Evolutionary conservation across 129 eudicot genomes (phyloP), one percentile per base, ranked within the genome.

Genomic region (Chrysanthemum seticuspe): DNA sequence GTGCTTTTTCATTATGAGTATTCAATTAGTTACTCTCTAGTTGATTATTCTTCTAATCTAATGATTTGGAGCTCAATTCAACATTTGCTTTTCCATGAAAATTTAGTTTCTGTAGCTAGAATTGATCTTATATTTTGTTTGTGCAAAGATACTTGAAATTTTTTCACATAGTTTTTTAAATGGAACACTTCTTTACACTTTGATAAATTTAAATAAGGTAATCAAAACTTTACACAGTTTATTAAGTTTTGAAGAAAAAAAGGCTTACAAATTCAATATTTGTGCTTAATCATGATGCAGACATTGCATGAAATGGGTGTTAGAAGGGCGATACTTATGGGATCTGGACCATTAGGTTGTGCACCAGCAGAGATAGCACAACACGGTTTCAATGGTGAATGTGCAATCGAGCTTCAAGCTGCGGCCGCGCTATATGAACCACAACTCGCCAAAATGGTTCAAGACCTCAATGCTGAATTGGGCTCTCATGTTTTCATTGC

Each of bases 261-360:
- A 6, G 1, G 10, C 47, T 40, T 40, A 40, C 47, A 40, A 7
- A 6, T 6, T 40, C 47, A 7, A 6, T 40, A 40, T 40, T 7
- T 8, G 2, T 40, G 47, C 1, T 52, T 8, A 34, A 9, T 67
- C 5, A 23, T 59, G 73, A 48, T 61, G 74, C 86, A 88, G 95
- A 81, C 76, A 13, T 23, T 88, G 4, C 77, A 88, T 40, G 74
- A 71, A 0, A 21, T 76, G 65, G 95, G 95, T 68, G 95, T 84
- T 10, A 74, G 95, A 14, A 78, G 83, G 63, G 87, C 78, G 9
- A 62, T 88, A 9, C 81, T 88, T 27, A 65, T 87, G 1, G 90
- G 95, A 9, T 73, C 88, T 3, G 95, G 95, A 44, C 88, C 88
- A 15, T n/a, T 88, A 14, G 95, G 95, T 12, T 88, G 95, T 63